Conservation (phyloP, 441 rosid species). For the Populus hybrid region DNA sequence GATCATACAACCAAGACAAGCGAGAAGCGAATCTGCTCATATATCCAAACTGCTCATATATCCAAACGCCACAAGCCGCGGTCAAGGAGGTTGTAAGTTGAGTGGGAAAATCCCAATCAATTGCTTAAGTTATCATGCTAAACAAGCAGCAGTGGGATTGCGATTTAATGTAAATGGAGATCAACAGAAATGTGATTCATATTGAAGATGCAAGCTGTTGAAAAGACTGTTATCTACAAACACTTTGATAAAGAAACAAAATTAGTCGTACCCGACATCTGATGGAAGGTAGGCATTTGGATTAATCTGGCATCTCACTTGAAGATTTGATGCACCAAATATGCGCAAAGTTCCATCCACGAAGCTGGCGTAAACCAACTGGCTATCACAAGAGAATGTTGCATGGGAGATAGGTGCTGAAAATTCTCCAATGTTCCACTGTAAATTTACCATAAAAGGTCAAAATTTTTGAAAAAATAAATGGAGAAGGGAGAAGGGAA, state of each 20-base stretch:
- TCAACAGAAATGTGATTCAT: not conserved
- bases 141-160: not conserved
- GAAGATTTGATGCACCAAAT: slow-evolving; percentile 37
- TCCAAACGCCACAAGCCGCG: not conserved
- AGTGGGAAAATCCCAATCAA: not conserved
- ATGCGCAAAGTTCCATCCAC: slow-evolving; percentile 45
- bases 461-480: not conserved
- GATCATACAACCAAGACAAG: not conserved
- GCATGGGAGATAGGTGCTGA: slow-evolving; percentile 50
- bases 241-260: not conserved
- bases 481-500: not conserved
- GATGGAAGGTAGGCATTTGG: slow-evolving; percentile 48
- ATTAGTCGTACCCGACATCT: slow-evolving; percentile 36
- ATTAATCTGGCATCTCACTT: slow-evolving; percentile 39
- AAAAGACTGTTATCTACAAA: not conserved
- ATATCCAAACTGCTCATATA: no score
- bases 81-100: not conserved
- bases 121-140: not conserved
- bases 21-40: not conserved
- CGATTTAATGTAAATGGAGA: no score
- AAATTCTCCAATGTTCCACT: slow-evolving; percentile 46
- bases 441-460: not conserved
- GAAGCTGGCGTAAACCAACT: slow-evolving; percentile 48
- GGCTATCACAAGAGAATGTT: slow-evolving; percentile 59
- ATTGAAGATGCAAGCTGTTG: not conserved